Base-by-base conservation (phyloP, 441 rosid species). In the Bocquillonia castaneifolia region DNA sequence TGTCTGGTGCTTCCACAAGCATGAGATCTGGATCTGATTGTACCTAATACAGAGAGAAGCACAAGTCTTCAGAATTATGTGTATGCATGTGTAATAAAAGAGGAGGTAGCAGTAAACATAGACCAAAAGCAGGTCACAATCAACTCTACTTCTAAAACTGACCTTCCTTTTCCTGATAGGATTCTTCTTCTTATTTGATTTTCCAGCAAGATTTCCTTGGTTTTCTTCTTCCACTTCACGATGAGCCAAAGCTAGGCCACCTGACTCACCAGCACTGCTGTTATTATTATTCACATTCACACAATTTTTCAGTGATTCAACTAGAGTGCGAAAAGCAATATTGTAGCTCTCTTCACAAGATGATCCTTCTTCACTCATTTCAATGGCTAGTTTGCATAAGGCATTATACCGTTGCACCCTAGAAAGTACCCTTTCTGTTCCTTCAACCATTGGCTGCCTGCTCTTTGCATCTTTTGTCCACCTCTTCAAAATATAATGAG, bases 141-240 rank as follows among this genome's bases (percentile, higher is more conserved):
- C 15, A 44, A 73, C 58, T 50, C 56, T 23, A 66, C n/a, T 52
- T 65, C 59, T 48, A 70, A 50, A 59, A 78, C 64, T 69, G 63
- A 90, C 96, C 90, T 86, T 90, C 79, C 92, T 88, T 82, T 85
- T 90, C 87, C 88, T 86, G 39, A 89, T 78, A 23, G 87, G 85
- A 80, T 88, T 88, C 84, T 85, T 90, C 80, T 86, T 90, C 79
- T 85, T 90, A 79, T 72, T 83, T 29, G 82, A 75, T 76, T 88
- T 90, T 74, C 74, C 63, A 68, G 73, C 79, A 74, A 67, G 78
- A 71, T 82, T 81, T 67, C 70, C 85, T 70, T 77, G 88, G 64
- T 71, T 84, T 64, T 86, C 94, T 66, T 88, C 94, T 76, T 84
- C 96, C 4, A 80, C 68, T 39, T 89, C 84, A 70, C 74, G 76